Percentiles rank a stretch among this genome's conserved stretches.
phyloP scores from a whole-genome alignment of 176 grass and related monocot genomes.

The Carex cristatella region DNA sequence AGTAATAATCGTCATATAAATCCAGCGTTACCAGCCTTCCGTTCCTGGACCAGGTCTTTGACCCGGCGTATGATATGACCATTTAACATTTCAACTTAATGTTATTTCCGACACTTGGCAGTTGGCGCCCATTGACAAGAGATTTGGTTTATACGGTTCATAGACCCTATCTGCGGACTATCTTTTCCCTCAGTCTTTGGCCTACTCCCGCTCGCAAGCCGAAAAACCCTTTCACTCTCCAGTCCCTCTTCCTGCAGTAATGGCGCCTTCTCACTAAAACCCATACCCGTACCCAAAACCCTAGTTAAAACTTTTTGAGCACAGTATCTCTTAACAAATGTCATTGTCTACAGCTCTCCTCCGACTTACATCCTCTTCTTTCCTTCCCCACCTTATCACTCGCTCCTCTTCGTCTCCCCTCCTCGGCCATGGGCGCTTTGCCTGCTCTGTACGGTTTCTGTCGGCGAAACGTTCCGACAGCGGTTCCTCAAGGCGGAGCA shows the following conservation, averaged over 20 bases:
- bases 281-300: not conserved
- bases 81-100: not conserved
- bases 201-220: not conserved
- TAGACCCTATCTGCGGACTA: not conserved
- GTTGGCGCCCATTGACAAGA: not conserved
- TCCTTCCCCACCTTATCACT: not conserved
- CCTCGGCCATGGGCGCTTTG: not conserved
- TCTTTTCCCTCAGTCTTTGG: not conserved
- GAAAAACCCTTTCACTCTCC: conserved; percentile 2
- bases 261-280: conserved; percentile 22
- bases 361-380: conserved; percentile 30
- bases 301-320: not conserved
- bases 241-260: not conserved
- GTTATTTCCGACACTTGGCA: not conserved
- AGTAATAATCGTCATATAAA: not conserved
- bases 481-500: not conserved
- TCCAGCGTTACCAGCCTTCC: not conserved
- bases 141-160: not conserved
- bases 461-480: not conserved
- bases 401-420: not conserved
- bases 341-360: conserved; percentile 32
- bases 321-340: conserved; percentile 16
- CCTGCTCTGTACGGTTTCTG: conserved; percentile 22
- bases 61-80: no score
- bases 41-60: not conserved